Evolutionary conservation across 768 basidiomycete species (phyloP).

Genomic region (Coprinopsis marcescibilis): DNA sequence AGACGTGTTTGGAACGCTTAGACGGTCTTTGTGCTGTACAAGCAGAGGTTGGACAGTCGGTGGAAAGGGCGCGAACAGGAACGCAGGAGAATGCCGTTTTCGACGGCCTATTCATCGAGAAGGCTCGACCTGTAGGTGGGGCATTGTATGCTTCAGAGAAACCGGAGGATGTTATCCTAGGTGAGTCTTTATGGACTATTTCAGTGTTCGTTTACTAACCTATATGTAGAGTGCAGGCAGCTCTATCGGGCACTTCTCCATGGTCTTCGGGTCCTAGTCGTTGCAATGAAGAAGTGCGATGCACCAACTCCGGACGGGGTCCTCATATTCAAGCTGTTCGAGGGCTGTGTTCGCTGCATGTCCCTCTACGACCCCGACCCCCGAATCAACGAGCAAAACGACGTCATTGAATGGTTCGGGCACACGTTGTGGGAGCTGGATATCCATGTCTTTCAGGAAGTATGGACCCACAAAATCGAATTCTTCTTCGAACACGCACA

Average conservation of each 20-base stretch:
- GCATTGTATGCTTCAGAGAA: slow-evolving; percentile 76
- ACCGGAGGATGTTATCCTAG: slow-evolving; percentile 74
- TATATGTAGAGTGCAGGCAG: slow-evolving; percentile 65
- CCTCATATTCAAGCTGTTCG: slow-evolving; percentile 84
- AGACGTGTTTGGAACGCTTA: slow-evolving; percentile 79
- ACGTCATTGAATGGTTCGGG: slow-evolving; percentile 82
- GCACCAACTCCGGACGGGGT: slow-evolving; percentile 77
- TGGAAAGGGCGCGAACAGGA: slow-evolving; percentile 45
- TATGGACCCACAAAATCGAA: slow-evolving; percentile 90
- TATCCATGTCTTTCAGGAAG: slow-evolving; percentile 90
- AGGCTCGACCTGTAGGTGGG: slow-evolving; percentile 74
- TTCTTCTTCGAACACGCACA: slow-evolving; percentile 81
- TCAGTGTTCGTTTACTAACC: slow-evolving; percentile 3
- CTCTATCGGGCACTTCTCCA: slow-evolving; percentile 87
- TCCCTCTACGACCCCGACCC: slow-evolving; percentile 71
- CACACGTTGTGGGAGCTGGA: slow-evolving; percentile 77
- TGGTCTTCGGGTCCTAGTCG: slow-evolving; percentile 77
- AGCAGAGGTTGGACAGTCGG: slow-evolving; percentile 42
- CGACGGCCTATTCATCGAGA: slow-evolving; percentile 73
- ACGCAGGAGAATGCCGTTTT: slow-evolving; percentile 32
- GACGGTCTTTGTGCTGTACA: slow-evolving; percentile 70
- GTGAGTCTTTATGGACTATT: slow-evolving; percentile 40
- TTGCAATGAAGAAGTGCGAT: slow-evolving; percentile 72
- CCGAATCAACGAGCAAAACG: slow-evolving; percentile 55
- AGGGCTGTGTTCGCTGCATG: slow-evolving; percentile 79